These are phyloP conservation scores for Hemileccinum hortonii DNA, from an alignment of 1,284 basidiomycete genomes.

Conservation along the genomic window DNA sequence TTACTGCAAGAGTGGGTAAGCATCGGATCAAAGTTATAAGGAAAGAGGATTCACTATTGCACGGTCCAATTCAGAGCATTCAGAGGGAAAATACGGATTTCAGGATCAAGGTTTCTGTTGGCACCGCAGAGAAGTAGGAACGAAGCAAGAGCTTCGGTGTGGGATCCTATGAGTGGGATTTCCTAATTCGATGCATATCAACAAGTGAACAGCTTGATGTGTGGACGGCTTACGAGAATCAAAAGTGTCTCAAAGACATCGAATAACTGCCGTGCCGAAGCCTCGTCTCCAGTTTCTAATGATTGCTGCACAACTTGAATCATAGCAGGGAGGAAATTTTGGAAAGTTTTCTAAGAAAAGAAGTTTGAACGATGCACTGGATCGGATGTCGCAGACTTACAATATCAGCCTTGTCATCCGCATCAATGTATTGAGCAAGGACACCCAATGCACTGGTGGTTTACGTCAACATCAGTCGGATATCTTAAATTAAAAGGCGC, in stretches of 20 bases:
- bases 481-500: constrained; percentile 10
- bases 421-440: constrained; percentile 91
- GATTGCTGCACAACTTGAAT: constrained; percentile 88
- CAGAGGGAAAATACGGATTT: constrained; percentile 87
- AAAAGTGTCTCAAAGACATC: constrained; percentile 96
- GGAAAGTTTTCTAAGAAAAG: constrained; percentile 74
- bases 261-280: constrained; percentile 85
- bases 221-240: constrained; percentile 64
- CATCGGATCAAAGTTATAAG: background rate
- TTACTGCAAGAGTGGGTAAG: constrained; percentile 55
- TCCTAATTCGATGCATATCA: constrained; percentile 55
- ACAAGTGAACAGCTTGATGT: background rate
- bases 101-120: constrained; percentile 77
- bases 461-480: constrained; percentile 6
- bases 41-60: constrained; percentile 62
- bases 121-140: constrained; percentile 88
- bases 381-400: constrained; percentile 44
- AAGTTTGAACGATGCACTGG: background rate
- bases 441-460: constrained; percentile 76
- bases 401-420: constrained; percentile 85
- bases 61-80: constrained; percentile 97
- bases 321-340: constrained; percentile 86
- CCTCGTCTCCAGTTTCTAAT: constrained; percentile 81
- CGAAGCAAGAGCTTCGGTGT: constrained; percentile 84
- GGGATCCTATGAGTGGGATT: constrained; percentile 86